These are phyloP conservation scores for Suillus alpinus DNA, from an alignment of 768 basidiomycete genomes.

Conservation along the genomic window DNA sequence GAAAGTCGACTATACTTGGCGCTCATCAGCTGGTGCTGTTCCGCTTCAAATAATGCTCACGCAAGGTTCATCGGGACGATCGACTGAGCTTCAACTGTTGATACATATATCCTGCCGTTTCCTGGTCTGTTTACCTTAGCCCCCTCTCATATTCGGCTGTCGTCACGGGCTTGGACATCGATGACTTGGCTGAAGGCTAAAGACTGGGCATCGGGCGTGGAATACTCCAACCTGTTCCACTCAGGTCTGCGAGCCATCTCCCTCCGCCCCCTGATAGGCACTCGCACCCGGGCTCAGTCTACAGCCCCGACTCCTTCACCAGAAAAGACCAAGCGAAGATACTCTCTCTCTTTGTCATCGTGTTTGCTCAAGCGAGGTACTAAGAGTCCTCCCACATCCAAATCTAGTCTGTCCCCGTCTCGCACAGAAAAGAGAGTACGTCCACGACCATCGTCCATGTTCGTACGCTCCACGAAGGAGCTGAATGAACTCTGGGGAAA, in stretches of 20 bases:
- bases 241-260: constrained; percentile 34
- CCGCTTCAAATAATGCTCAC: not conserved
- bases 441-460: constrained; percentile 16
- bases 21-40: not conserved
- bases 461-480: constrained; percentile 13
- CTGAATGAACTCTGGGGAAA: constrained; percentile 6
- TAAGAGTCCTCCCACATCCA: constrained; percentile 5
- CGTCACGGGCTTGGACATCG: not conserved
- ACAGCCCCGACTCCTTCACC: constrained; percentile 1
- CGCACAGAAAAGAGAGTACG: constrained; percentile 1
- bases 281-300: constrained; percentile 6
- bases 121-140: not conserved
- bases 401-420: constrained; percentile 4
- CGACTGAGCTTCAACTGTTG: constrained; percentile 16
- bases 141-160: not conserved
- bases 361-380: constrained; percentile 7
- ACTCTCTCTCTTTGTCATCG: constrained; percentile 11
- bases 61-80: constrained; percentile 6
- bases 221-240: constrained; percentile 35
- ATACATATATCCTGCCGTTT: constrained; percentile 26
- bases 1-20: not conserved
- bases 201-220: constrained; percentile 27
- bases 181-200: constrained; percentile 32
- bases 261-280: constrained; percentile 3
- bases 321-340: constrained; percentile 5